phyloP scores from a whole-genome alignment of 768 basidiomycete genomes.

The Cystofilobasidium macerans region DNA sequence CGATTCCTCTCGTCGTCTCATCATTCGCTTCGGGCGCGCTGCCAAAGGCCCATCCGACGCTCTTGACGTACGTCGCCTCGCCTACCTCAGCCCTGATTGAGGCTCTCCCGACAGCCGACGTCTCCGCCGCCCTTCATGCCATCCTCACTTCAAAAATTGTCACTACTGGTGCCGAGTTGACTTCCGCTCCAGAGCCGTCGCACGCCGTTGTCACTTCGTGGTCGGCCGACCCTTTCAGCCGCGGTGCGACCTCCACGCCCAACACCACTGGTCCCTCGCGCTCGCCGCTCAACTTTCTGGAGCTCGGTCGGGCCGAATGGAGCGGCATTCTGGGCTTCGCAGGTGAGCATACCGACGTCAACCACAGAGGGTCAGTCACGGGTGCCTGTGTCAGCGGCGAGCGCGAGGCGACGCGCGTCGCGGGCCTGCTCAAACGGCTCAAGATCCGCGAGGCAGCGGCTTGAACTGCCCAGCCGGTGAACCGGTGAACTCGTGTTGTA shows the following conservation, averaged over 20 bases:
- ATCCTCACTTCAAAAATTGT: conserved; percentile 26
- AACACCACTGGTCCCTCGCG: conserved; percentile 29
- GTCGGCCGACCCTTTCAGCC: conserved; percentile 36
- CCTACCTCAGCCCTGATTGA: conserved; percentile 20
- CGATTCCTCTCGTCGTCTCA: conserved; percentile 6
- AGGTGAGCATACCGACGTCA: conserved; percentile 42
- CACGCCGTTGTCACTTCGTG: conserved; percentile 35
- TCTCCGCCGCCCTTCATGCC: conserved; percentile 23
- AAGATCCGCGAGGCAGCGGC: no score
- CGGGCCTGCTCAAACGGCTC: conserved; percentile 29
- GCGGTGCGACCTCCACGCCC: conserved; percentile 40
- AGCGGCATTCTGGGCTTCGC: conserved; percentile 39
- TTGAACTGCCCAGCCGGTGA: no score
- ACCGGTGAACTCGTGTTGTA: no score
- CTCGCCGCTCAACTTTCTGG: conserved; percentile 40
- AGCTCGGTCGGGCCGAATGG: conserved; percentile 37
- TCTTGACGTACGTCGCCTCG: conserved; percentile 31
- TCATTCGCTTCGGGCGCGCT: conserved; percentile 17
- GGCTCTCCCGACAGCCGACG: conserved; percentile 6
- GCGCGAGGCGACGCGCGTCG: conserved; percentile 39
- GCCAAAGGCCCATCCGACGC: conserved; percentile 28
- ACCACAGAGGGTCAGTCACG: conserved; percentile 39
- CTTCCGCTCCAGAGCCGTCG: conserved; percentile 24
- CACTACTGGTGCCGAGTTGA: neutral
- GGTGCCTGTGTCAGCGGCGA: conserved; percentile 39